Evolutionary conservation across 495 filamentous ascomycete genomes (phyloP), one percentile per base, ranked within the genome.

Genomic region (Hypoxylon perforatum): DNA sequence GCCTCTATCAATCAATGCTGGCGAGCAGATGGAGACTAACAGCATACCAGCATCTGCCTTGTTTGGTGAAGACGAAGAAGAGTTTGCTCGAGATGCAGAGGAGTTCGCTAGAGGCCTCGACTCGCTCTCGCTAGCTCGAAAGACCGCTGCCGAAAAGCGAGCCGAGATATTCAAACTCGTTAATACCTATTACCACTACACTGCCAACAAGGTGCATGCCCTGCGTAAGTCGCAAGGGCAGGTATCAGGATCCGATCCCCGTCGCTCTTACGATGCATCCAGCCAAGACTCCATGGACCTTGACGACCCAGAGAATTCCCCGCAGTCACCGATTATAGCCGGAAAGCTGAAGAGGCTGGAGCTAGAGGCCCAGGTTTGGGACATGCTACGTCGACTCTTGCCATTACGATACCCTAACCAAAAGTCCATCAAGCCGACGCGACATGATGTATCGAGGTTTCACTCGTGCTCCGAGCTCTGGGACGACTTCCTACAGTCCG

Each of bases 341-440:
- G 78, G 78, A 64, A 77, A 72, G 66, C 66, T 73, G 28, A 58
- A 69, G 70, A 63, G 65, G n/a, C 75, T 75, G 46, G 80, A 87
- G 38, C 82, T 88, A 47, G 90, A 94, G 74, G 86, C 89, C 54
- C 92, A 95, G 66, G 95, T 92, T 15, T 98, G 95, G 95, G 88
- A 92, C 56, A 81, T 99, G 9, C 77, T 98, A 23, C 85, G 86
- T 21, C 86, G 80, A 12, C 75, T 90, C 48, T 75, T 85, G 12
- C 81, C 84, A 1, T 72, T 89, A 35, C 80, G 82, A 63, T 81
- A 85, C 33, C 49, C 73, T 3, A 66, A 58, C 59, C 74, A 73
- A n/a, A 75, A 77, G 46, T 52, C 70, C 8, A 49, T 63, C 23
- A 70, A 73, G 19, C 62, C 78, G 14, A 61, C 70, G 25, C 73